These are phyloP conservation scores for Diaporthe aspalathi DNA, from an alignment of 2,329 filamentous ascomycete genomes.

Conservation along the genomic window DNA sequence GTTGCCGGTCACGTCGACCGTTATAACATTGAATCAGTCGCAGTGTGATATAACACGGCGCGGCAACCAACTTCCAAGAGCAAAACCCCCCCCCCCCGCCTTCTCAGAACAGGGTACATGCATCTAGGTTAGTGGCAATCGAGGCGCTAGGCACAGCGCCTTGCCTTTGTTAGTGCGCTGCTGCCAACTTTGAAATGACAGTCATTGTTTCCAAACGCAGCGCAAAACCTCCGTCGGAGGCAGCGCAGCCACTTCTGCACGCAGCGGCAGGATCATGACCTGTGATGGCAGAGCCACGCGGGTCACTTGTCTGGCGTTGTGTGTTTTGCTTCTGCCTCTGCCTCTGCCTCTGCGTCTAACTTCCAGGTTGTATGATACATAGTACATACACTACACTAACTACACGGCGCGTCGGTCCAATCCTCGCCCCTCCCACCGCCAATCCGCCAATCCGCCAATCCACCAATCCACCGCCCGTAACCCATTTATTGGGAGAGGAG, in stretches of 20 bases:
- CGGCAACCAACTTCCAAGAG: neutral
- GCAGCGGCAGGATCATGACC: neutral
- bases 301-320: too few species aligned
- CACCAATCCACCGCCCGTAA: too few species aligned
- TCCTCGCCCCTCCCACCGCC: neutral
- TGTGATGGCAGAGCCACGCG: too few species aligned
- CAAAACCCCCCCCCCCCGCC: too few species aligned
- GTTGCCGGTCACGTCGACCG: neutral
- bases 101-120: slow-evolving; percentile 18
- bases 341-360: too few species aligned
- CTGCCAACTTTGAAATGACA: slow-evolving; percentile 28
- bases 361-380: too few species aligned
- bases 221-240: neutral
- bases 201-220: slow-evolving; percentile 29
- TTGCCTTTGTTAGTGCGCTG: slow-evolving; percentile 28
- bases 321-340: too few species aligned
- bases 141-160: slow-evolving; percentile 2
- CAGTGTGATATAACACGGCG: neutral
- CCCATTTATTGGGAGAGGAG: too few species aligned
- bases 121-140: slow-evolving; percentile 3
- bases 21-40: too few species aligned
- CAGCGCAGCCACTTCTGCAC: slow-evolving; percentile 8
- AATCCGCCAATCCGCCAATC: too few species aligned
- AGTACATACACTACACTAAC: too few species aligned
- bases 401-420: slow-evolving; percentile 2